Evolutionary conservation across 768 basidiomycete genomes (phyloP).

Genomic region (Tylopilus sp.): DNA sequence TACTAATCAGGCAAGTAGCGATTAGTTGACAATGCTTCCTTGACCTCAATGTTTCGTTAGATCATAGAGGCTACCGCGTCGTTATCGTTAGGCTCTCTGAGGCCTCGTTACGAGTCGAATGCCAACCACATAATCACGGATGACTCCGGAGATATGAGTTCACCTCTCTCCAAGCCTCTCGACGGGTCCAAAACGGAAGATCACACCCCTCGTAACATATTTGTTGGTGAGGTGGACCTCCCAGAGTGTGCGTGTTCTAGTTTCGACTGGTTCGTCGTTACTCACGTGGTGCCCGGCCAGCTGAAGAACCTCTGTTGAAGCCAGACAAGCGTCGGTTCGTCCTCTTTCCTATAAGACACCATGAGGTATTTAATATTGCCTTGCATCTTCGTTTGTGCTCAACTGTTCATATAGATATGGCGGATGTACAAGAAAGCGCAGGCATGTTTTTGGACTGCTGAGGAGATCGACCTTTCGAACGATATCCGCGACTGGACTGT

Average conservation of each 20-base stretch:
- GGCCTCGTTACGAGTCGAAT: neutral
- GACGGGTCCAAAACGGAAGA: neutral
- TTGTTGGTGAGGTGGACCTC: constrained; percentile 19
- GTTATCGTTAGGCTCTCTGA: constrained; percentile 7
- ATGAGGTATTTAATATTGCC: constrained; percentile 58
- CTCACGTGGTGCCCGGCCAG: constrained; percentile 1
- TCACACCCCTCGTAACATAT: neutral
- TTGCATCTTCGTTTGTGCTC: neutral
- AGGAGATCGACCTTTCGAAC: constrained; percentile 86
- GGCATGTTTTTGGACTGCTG: constrained; percentile 90
- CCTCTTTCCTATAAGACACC: constrained; percentile 88
- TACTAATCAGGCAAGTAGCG: constrained; percentile 3
- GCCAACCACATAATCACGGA: neutral
- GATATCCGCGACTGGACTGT: constrained; percentile 83
- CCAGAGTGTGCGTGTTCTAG: constrained; percentile 14
- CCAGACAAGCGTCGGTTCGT: constrained; percentile 79
- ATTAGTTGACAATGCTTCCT: neutral
- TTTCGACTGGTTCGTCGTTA: neutral
- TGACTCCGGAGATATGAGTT: neutral
- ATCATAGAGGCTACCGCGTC: neutral
- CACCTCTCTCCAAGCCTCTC: neutral
- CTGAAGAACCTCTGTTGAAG: constrained; percentile 76
- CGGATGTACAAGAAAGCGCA: constrained; percentile 92
- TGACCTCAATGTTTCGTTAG: neutral
- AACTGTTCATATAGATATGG: constrained; percentile 66